Percentiles rank a stretch among this genome's conserved stretches.
Evolutionary conservation across 306 rosid species (phyloP).

Genomic region (Cicer judaicum): DNA sequence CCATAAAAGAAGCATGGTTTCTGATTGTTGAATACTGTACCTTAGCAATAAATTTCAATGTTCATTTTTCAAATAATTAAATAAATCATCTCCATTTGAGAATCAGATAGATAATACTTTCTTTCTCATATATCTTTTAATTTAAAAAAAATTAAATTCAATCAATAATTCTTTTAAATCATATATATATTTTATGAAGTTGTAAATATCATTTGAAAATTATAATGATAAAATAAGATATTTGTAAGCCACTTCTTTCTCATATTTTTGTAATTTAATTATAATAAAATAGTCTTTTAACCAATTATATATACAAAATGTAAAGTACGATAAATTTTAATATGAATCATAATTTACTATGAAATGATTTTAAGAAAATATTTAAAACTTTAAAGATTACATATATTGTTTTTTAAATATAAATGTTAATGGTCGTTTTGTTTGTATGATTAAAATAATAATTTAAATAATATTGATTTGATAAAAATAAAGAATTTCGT

Average conservation of each 20-base stretch:
- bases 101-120: not conserved
- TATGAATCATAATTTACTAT: too few species aligned
- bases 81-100: not conserved
- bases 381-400: too few species aligned
- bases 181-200: not conserved
- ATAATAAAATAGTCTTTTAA: not conserved
- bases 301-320: not conserved
- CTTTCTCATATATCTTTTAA: not conserved
- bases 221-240: not conserved
- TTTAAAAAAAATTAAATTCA: not conserved
- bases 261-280: not conserved
- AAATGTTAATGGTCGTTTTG: too few species aligned
- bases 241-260: not conserved
- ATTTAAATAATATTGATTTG: too few species aligned
- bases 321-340: too few species aligned
- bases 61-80: not conserved
- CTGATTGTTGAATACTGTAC: not conserved
- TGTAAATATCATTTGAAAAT: not conserved
- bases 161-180: not conserved
- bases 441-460: too few species aligned
- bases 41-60: not conserved
- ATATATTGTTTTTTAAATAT: too few species aligned
- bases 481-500: too few species aligned
- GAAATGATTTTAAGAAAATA: too few species aligned
- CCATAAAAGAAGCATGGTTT: not conserved